phyloP scores from a whole-genome alignment of 2,329 filamentous ascomycete species.

The Botrytis paeoniae region DNA sequence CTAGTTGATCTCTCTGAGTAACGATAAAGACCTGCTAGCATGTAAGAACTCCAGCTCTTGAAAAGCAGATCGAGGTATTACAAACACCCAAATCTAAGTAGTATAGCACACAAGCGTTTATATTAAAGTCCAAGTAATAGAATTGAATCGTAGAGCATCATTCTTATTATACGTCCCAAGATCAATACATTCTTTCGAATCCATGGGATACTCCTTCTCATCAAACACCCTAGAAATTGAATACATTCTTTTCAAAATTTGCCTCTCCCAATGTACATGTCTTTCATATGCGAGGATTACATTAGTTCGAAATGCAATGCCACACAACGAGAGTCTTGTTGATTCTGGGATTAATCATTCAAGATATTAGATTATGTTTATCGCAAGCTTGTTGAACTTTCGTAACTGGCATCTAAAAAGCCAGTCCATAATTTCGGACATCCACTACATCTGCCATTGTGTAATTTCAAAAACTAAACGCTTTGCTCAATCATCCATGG shows the following conservation, averaged over 20 bases:
- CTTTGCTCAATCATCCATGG: not conserved
- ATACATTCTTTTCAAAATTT: not conserved
- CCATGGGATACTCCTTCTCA: not conserved
- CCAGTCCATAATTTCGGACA: not conserved
- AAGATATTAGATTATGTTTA: not conserved
- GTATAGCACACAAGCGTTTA: no score
- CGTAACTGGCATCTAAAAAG: not conserved
- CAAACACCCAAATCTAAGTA: no score
- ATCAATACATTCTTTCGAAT: not conserved
- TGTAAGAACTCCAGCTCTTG: no score
- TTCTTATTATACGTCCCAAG: not conserved
- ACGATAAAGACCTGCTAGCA: no score
- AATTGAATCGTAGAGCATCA: no score
- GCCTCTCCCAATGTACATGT: not conserved
- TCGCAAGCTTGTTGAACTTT: not conserved
- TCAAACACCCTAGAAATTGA: not conserved
- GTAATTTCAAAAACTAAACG: rapidly evolving
- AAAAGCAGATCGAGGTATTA: no score
- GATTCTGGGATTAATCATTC: not conserved
- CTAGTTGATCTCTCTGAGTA: no score
- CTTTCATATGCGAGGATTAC: not conserved
- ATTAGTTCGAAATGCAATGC: not conserved
- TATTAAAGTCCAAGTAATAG: no score
- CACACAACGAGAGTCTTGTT: not conserved
- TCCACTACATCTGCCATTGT: not conserved